phyloP scores from a whole-genome alignment of 169 alveolate species.

The Cryptosporidium sp. region DNA sequence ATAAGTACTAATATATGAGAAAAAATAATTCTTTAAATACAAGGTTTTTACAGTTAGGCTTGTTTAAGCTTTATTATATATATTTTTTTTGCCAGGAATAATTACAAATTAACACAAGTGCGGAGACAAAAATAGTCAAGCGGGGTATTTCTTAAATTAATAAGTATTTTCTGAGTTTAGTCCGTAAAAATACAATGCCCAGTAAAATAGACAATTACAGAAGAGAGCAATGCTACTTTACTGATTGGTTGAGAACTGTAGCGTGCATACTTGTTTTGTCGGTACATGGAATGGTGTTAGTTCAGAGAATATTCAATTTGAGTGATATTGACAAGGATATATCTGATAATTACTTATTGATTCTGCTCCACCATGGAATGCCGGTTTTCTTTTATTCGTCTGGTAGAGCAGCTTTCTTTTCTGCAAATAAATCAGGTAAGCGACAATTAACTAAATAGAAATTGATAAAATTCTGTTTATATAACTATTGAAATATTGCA shows the following conservation, averaged over 20 bases:
- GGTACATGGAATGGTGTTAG: conserved; percentile 62
- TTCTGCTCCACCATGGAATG: conserved; percentile 62
- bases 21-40: neutral
- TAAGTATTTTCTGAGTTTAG: neutral
- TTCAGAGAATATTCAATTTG: conserved; percentile 40
- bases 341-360: conserved; percentile 26
- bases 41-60: neutral
- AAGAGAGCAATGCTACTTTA: conserved; percentile 19
- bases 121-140: neutral
- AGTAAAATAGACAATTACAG: neutral
- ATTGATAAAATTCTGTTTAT: neutral
- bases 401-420: conserved; percentile 63
- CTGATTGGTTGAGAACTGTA: conserved; percentile 73
- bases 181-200: neutral
- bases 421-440: conserved; percentile 49
- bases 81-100: neutral
- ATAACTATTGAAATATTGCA: neutral
- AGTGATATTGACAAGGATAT: conserved; percentile 21
- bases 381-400: conserved; percentile 69
- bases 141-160: neutral
- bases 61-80: neutral
- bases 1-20: neutral
- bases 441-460: neutral
- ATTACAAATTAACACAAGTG: neutral
- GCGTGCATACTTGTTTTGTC: conserved; percentile 65